Evolutionary conservation across 192 early-diverging fungal genomes (phyloP), one percentile per base, ranked within the genome.

Genomic region (Geosiphon pyriformis): DNA sequence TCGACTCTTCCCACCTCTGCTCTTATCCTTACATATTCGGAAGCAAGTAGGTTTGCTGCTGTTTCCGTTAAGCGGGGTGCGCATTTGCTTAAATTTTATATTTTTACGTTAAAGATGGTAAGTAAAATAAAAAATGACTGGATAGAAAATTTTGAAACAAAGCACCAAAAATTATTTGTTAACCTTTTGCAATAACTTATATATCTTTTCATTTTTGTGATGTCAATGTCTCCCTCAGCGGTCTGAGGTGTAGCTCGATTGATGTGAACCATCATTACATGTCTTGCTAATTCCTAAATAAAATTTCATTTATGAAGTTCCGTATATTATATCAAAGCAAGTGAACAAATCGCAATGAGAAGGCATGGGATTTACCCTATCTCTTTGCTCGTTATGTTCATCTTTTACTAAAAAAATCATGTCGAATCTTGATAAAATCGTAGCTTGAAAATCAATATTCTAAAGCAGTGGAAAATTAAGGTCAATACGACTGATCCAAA

Each of bases 391-490:
- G 70, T 95, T 93, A 69, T 98, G 95, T 73, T 94, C 95, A 76
- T 99, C 97, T 69, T 91, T 91, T 32, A 99, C 88, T 70, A 99
- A 97, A 65, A 99, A 99, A 67, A 99, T 99, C 87, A 98, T 90
- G 78, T 99, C 97, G 63, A 99, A 99, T 79, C 97, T 88, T 49
- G 97, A 99, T 78, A 99, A 85, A 66, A 99, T 97, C 2, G 97
- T 99, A 1, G 94, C 91, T 84, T 99, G 97, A 80, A 99, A 99
- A 79, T 99, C 97, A 71, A 99, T 98, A 70, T 99, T 99, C 85
- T 67, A 57, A 20, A 8, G 6, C 23, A 53, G 18, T 88, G 61
- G 18, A 52, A 6, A 27, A 48, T 18, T 27, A 57, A 2, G 30
- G 15, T 0, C 22, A 32, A 52, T 64, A 50, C 4, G 7, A 30